These are phyloP conservation scores for Carnegiea gigantea DNA, from an alignment of 179 eudicot genomes.

Conservation along the genomic window DNA sequence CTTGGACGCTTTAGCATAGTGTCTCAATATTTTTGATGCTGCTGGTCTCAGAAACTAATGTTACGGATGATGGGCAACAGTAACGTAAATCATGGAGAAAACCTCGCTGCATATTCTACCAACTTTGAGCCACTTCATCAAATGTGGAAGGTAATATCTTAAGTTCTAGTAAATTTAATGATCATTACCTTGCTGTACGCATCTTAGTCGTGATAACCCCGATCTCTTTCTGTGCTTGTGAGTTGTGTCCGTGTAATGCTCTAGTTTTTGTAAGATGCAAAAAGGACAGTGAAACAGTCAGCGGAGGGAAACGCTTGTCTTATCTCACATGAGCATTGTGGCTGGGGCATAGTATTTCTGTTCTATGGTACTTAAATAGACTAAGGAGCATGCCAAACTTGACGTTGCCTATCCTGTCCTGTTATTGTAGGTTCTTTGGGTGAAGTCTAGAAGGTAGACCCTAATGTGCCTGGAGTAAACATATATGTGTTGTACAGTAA, in stretches of 20 bases:
- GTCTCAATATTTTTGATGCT: neutral
- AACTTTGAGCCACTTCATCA: slow-evolving; percentile 30
- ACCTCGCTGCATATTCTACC: slow-evolving; percentile 24
- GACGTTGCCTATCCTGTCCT: neutral
- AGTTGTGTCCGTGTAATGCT: neutral
- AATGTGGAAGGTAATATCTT: slow-evolving; percentile 58
- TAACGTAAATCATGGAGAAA: slow-evolving; percentile 19
- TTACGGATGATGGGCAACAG: slow-evolving; percentile 46
- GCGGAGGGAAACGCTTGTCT: neutral
- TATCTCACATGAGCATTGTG: neutral
- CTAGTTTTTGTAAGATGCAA: neutral
- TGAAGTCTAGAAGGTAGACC: too few species aligned
- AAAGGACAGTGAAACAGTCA: neutral
- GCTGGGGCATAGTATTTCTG: neutral
- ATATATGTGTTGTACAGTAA: too few species aligned
- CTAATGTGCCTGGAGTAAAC: too few species aligned
- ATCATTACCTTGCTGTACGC: neutral
- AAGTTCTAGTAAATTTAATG: neutral
- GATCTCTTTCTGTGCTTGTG: neutral
- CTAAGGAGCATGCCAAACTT: neutral
- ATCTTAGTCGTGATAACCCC: neutral
- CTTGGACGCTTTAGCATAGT: neutral
- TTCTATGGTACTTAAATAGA: neutral
- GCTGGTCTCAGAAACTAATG: slow-evolving; percentile 57
- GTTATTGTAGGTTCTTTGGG: neutral